Evolutionary conservation across 352 stramenopile species (phyloP), one percentile per base, ranked within the genome.

Genomic region (Phytophthora fragariaefolia): DNA sequence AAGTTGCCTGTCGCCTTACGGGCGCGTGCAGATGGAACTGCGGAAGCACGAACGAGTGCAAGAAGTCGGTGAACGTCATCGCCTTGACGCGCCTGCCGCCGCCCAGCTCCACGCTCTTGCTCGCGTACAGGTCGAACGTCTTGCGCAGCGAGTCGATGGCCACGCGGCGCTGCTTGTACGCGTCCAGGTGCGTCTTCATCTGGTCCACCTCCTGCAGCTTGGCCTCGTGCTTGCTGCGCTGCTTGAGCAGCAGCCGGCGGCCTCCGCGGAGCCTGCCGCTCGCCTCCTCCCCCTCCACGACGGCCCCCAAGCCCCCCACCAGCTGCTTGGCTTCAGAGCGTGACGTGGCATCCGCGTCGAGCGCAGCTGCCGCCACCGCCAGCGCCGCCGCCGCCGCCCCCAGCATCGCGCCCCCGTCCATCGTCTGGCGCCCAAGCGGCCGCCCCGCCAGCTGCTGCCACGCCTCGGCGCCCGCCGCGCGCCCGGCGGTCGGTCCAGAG

Each of bases 11-110:
- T 20, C 63, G 56, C 26, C 58, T 61, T 70, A 93, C 83, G 28
- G 84, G 83, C 6, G 71, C 42, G 26, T 78, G 73, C 24, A 85
- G 68, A 64, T 83, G 84, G 70, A 93, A 93, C 61, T 85, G 84
- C 13, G 83, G 81, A 10, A 94, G 68, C 24, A 90, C 78, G 34
- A 92, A 73, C 51, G 86, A 91, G 58, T 92, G 83, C 48, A 94
- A 48, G 56, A 94, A 94, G 72, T 92, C 79, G 15, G 86, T 93
- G 65, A 91, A 92, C n/a, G 70, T 94, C 86, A 94, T 93, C 48
- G 61, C 77, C 28, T 74, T 74, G 20, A 65, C 69, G 7, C 50
- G 42, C 42, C 69, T 66, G 23, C 56, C 68, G 9, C 69, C 71
- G 6, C 57, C 65, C 0, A 47, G 28, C 2, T 74, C 65, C 27